These are phyloP conservation scores for Phytopythium vexans DNA, from an alignment of 352 stramenopile species.

Conservation along the genomic window DNA sequence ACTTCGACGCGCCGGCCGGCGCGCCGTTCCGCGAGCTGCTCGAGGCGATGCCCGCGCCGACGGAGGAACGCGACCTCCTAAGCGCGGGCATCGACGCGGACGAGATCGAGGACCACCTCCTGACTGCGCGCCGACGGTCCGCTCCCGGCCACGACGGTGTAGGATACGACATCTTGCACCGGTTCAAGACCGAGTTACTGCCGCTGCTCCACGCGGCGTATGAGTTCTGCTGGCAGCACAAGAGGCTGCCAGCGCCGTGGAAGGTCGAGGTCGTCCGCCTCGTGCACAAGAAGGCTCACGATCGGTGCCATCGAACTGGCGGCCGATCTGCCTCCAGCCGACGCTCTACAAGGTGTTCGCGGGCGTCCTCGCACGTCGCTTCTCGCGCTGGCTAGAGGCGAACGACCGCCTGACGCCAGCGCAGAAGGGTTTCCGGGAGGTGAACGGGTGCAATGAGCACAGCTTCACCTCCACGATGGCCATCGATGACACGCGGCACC, in stretches of 20 bases:
- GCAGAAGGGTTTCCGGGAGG: slow-evolving; percentile 23
- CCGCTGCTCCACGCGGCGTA: slow-evolving; percentile 8
- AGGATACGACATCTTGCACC: slow-evolving; percentile 14
- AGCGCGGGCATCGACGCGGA: not conserved
- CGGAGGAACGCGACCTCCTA: not conserved
- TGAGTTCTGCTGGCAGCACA: slow-evolving; percentile 13
- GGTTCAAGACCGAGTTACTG: slow-evolving; percentile 10
- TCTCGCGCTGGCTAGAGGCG: slow-evolving; percentile 13
- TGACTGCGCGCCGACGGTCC: not conserved
- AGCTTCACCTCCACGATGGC: no score
- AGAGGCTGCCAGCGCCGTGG: slow-evolving; percentile 11
- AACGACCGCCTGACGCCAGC: slow-evolving; percentile 9
- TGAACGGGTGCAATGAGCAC: slow-evolving; percentile 28
- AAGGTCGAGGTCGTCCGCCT: slow-evolving; percentile 16
- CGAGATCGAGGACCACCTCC: slow-evolving; percentile 23
- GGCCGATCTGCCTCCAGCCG: slow-evolving; percentile 29
- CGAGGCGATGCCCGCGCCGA: not conserved
- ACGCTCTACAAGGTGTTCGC: slow-evolving; percentile 34
- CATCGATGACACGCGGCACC: no score
- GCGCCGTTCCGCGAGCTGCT: not conserved
- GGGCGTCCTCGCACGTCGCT: slow-evolving; percentile 9
- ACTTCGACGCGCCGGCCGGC: not conserved
- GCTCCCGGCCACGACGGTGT: slow-evolving; percentile 18
- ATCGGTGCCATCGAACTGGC: slow-evolving; percentile 12
- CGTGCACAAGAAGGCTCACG: slow-evolving; percentile 22